A percentile compares a stretch with the other conserved stretches of the same genome.
Evolutionary conservation across 192 early-diverging fungal species (phyloP).

Genomic region (Gigaspora rosea): DNA sequence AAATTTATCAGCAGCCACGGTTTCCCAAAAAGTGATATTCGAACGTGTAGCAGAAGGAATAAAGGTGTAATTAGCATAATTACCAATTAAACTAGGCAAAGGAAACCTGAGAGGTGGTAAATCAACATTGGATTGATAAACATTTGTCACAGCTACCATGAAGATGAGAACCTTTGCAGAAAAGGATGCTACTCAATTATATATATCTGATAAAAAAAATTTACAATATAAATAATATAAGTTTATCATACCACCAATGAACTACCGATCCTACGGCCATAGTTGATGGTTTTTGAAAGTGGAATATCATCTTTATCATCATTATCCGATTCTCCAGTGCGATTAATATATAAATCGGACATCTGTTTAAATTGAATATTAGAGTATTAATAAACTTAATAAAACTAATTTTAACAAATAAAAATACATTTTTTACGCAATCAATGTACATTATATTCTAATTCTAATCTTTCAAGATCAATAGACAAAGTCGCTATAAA

Average conservation of each 20-base stretch:
- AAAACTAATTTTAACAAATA: neutral
- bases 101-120: neutral
- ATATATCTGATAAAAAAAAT: neutral
- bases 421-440: neutral
- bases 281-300: neutral
- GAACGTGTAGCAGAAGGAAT: neutral
- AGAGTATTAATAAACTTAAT: neutral
- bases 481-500: constrained; percentile 76
- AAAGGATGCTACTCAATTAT: neutral
- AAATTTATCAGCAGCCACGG: constrained; percentile 34
- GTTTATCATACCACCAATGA: neutral
- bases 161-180: neutral
- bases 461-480: constrained; percentile 70
- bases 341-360: neutral
- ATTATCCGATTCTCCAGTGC: neutral
- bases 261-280: neutral
- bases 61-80: no score
- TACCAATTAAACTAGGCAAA: neutral
- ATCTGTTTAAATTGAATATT: neutral
- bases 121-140: neutral
- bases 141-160: neutral
- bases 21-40: constrained; percentile 7
- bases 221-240: constrained; percentile 31
- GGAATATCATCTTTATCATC: neutral
- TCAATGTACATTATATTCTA: constrained; percentile 49